Percentiles rank a stretch among this genome's conserved stretches.
Evolutionary conservation across 2,329 filamentous ascomycete species (phyloP).

Genomic region (Phyllosticta capitalensis): DNA sequence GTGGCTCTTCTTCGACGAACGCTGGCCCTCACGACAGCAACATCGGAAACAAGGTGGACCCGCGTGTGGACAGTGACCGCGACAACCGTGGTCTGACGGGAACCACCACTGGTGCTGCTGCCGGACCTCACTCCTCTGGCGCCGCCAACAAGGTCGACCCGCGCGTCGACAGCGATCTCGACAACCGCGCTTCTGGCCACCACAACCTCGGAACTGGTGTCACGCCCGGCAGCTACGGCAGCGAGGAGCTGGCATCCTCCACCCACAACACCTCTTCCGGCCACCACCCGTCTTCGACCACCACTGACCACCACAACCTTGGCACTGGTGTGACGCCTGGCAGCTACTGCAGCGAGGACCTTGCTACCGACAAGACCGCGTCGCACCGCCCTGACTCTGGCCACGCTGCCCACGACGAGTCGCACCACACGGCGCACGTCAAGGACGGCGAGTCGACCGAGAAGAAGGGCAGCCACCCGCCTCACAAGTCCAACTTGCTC

Average conservation of each 20-base stretch:
- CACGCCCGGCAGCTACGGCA: no score
- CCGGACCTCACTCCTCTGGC: constrained; percentile 4
- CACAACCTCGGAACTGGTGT: background rate
- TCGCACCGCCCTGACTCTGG: background rate
- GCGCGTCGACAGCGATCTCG: constrained; percentile 1
- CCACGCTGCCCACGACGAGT: background rate
- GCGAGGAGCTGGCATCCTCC: no score
- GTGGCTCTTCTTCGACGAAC: constrained; percentile 1
- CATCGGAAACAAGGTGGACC: constrained; percentile 1
- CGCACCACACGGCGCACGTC: background rate
- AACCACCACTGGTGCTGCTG: background rate
- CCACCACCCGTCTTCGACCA: background rate
- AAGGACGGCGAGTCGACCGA: background rate
- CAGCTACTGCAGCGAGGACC: background rate
- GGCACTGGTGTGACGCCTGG: background rate
- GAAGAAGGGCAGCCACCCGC: background rate
- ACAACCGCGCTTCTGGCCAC: background rate
- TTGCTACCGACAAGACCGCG: background rate
- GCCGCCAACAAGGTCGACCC: constrained; percentile 5
- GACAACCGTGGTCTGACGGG: constrained; percentile 5
- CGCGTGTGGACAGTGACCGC: constrained; percentile 4
- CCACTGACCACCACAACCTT: background rate
- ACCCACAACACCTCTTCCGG: background rate
- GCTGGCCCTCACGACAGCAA: constrained; percentile 2
- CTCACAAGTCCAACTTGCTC: constrained; percentile 3